phyloP scores from a whole-genome alignment of 2,329 filamentous ascomycete species.

The Apiospora kogelbergensis region DNA sequence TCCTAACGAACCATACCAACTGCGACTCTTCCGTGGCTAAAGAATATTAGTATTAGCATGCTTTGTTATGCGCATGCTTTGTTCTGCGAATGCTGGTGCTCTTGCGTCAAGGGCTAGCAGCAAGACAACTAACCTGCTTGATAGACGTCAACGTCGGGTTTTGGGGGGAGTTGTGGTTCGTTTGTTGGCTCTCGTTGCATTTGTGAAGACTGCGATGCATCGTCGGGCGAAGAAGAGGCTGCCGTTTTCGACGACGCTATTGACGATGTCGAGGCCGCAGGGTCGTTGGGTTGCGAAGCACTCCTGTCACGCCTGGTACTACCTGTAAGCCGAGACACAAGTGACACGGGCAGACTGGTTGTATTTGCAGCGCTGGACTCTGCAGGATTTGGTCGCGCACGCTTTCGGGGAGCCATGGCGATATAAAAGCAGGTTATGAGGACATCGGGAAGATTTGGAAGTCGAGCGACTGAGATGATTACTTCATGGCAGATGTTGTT shows the following conservation, averaged over 20 bases:
- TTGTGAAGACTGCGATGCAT: not conserved
- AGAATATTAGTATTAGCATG: not conserved
- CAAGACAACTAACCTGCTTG: conserved; percentile 12
- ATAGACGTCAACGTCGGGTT: conserved; percentile 7
- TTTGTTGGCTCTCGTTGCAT: not conserved
- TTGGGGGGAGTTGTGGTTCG: not conserved
- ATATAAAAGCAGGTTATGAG: not conserved
- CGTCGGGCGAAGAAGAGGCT: not conserved
- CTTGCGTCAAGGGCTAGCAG: not conserved
- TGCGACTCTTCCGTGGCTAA: conserved; percentile 52
- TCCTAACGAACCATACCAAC: conserved; percentile 66
- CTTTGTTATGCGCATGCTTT: not conserved
- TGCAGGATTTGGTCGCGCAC: conserved; percentile 36
- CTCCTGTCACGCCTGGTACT: not conserved
- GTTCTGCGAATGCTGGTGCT: not conserved
- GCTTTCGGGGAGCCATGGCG: conserved; percentile 43
- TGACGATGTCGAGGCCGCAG: not conserved
- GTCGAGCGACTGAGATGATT: not conserved
- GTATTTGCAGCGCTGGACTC: conserved; percentile 22
- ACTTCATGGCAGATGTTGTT: not conserved
- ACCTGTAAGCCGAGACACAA: conserved; percentile 9
- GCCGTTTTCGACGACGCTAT: not conserved
- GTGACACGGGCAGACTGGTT: conserved; percentile 19
- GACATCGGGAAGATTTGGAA: not conserved
- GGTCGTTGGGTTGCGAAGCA: conserved; percentile 11